Evolutionary conservation across 2,329 filamentous ascomycete species (phyloP), one percentile per base, ranked within the genome.

Genomic region (Diplocarpon rosae): DNA sequence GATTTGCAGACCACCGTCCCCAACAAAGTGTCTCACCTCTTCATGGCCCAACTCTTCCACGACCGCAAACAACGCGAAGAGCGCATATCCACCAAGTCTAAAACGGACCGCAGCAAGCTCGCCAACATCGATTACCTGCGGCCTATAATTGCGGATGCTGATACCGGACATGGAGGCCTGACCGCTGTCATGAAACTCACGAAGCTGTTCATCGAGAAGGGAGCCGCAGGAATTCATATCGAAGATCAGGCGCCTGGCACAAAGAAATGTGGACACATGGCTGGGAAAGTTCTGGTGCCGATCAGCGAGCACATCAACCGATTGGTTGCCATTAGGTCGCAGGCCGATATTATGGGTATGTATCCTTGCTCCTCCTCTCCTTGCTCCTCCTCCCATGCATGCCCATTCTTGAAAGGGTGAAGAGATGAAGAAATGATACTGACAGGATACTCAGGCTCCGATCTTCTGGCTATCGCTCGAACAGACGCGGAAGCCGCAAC

Each of bases 141-240:
- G 15, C 92, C 92, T 50, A 95, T 98, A 65, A 79, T 98, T 56
- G 92, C 92, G 47, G 92, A 98, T 66, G 92, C 90, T 39, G 92
- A 98, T 63, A 98, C 92, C 34, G 92, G 92, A 52, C 92, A 96
- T 65, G 92, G 92, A 61, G 92, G 92, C 61, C 73, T 98, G 51
- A 96, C 92, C n/a, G 92, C 92, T 45, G 84, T 96, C 58, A 96
- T 98, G 92, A 98, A 96, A 75, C 79, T 98, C 57, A 96, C 92
- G 53, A 95, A 95, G 74, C 78, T 96, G 46, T 96, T 98, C 65
- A 70, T 96, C 53, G 92, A 98, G 72, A 88, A 89, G 66, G 92
- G 92, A 57, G 92, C 92, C 37, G 92, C 92, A 34, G 92, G 92
- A 55, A 95, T 98, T 60, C 92, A 98, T 69, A 95, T 98, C 57